These are phyloP conservation scores for Saturnispora bothae DNA, from an alignment of 805 yeast species.

Conservation along the genomic window DNA sequence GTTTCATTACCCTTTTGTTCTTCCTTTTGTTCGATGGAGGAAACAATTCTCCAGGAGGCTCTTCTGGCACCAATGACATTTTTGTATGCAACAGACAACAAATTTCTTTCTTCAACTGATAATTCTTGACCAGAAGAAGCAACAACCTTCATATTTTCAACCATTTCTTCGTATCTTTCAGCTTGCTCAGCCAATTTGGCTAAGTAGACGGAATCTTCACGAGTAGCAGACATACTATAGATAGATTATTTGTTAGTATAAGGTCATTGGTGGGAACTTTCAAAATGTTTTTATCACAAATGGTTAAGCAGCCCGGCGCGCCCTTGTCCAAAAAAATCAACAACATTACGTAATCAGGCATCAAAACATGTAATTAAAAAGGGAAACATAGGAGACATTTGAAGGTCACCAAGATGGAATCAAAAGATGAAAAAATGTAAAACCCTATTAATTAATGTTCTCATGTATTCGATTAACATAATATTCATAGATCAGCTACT, in stretches of 20 bases:
- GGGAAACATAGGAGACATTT: too few species aligned
- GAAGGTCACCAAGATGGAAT: too few species aligned
- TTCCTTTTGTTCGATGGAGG: constrained; percentile 96
- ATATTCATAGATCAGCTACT: too few species aligned
- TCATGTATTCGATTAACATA: too few species aligned
- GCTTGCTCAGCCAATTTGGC: constrained; percentile 99
- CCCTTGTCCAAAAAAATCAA: not conserved
- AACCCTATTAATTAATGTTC: too few species aligned
- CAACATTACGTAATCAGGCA: not conserved
- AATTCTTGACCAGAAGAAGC: constrained; percentile 94
- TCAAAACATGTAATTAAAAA: too few species aligned
- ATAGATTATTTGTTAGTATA: constrained; percentile 7
- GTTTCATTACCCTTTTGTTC: constrained; percentile 90
- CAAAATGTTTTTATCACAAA: too few species aligned
- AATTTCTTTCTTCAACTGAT: constrained; percentile 95
- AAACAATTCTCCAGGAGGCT: constrained; percentile 98
- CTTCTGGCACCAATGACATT: constrained; percentile 98
- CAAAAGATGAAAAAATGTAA: too few species aligned
- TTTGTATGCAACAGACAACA: constrained; percentile 94
- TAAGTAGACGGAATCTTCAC: constrained; percentile 96
- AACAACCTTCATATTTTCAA: constrained; percentile 94
- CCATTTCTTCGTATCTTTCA: constrained; percentile 99
- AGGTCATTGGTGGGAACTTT: too few species aligned
- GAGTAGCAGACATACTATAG: constrained; percentile 62
- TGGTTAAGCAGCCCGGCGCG: not conserved